A percentile compares a stretch with the other conserved stretches of the same genome.
Evolutionary conservation across 2,329 filamentous ascomycete genomes (phyloP).

Genomic region (Calonectria pseudoturangicola): DNA sequence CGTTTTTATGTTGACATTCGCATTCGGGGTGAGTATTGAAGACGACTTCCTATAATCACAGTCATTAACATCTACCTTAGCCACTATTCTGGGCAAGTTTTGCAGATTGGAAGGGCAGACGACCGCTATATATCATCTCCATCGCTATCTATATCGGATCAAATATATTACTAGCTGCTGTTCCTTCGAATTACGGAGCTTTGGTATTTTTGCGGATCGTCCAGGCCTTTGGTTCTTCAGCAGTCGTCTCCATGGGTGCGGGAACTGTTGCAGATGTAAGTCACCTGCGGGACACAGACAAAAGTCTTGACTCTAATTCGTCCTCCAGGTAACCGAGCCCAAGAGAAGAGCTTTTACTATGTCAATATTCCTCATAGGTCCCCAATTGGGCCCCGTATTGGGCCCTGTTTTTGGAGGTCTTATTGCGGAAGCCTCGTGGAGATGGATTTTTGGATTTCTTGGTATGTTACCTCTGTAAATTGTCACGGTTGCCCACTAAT

Average conservation of each 20-base stretch:
- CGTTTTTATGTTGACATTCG: slow-evolving; percentile 17
- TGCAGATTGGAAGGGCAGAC: slow-evolving; percentile 7
- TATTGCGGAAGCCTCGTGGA: not conserved
- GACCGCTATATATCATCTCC: slow-evolving; percentile 12
- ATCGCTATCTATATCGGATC: slow-evolving; percentile 2
- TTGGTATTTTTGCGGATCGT: not conserved
- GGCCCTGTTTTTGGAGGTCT: slow-evolving; percentile 13
- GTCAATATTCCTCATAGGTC: slow-evolving; percentile 10
- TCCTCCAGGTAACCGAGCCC: not conserved
- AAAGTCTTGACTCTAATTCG: not conserved
- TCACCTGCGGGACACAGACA: too few relatives aligned
- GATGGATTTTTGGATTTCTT: slow-evolving; percentile 22
- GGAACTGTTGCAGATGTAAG: slow-evolving; percentile 12
- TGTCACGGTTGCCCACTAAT: not conserved
- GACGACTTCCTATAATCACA: too few relatives aligned
- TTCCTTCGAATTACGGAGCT: slow-evolving; percentile 4
- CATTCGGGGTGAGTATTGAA: not conserved
- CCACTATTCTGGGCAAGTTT: slow-evolving; percentile 13
- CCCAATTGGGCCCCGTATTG: not conserved
- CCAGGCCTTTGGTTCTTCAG: slow-evolving; percentile 15
- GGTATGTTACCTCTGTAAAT: not conserved
- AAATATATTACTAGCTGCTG: not conserved
- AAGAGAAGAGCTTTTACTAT: not conserved
- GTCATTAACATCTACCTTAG: not conserved
- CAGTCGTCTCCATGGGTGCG: slow-evolving; percentile 3